Evolutionary conservation across 805 yeast species (phyloP).

Genomic region (Candida nitratophila): DNA sequence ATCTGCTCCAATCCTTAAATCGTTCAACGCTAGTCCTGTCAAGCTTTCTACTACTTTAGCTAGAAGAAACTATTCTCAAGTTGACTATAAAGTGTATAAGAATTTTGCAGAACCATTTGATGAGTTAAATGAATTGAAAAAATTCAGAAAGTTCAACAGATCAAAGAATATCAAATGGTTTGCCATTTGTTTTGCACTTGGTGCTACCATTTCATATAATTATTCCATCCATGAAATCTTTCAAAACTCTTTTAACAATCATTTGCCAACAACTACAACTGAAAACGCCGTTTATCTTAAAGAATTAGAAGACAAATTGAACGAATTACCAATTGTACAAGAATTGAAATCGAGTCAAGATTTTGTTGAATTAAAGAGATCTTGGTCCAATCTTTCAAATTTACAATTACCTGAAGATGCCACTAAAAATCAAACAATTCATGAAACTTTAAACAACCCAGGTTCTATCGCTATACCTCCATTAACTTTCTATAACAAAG

Average conservation of each 20-base stretch:
- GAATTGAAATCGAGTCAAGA: constrained; percentile 33
- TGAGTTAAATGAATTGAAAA: constrained; percentile 5
- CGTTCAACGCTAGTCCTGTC: not conserved
- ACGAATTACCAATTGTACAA: constrained; percentile 43
- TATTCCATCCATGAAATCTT: constrained; percentile 22
- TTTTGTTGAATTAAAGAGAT: constrained; percentile 28
- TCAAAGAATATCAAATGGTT: constrained; percentile 8
- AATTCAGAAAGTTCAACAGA: constrained; percentile 8
- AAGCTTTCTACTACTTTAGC: too few species aligned
- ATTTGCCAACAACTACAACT: constrained; percentile 16
- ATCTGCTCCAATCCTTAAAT: not conserved
- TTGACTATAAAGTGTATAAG: constrained; percentile 10
- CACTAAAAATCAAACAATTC: constrained; percentile 20
- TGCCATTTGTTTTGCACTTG: constrained; percentile 15
- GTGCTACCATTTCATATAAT: constrained; percentile 18
- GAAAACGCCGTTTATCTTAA: constrained; percentile 14
- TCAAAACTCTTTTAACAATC: constrained; percentile 10
- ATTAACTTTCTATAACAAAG: constrained; percentile 50
- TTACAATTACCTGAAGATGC: constrained; percentile 17
- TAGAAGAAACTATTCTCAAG: constrained; percentile 8
- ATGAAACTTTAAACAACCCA: constrained; percentile 55
- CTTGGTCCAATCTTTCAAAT: constrained; percentile 33
- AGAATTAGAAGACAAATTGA: constrained; percentile 40
- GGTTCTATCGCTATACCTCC: constrained; percentile 81
- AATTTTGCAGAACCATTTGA: constrained; percentile 5